Base-by-base conservation (phyloP, 1,284 basidiomycete genomes). In the Leccinum subrobustum region DNA sequence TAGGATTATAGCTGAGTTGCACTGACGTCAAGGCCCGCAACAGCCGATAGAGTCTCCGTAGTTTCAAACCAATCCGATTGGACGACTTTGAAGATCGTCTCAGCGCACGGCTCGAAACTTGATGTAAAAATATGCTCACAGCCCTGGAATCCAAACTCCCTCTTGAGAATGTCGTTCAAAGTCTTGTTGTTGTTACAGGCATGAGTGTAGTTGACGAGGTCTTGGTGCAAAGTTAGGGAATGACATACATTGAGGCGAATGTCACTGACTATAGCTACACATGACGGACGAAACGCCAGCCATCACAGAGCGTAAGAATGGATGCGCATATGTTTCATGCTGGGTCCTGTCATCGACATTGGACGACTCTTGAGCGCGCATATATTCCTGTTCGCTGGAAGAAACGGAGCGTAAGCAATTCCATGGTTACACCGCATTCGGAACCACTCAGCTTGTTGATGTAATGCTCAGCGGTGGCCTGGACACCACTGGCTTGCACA, bases 211-310 rank as follows among this genome's bases (percentile, higher is more conserved):
- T 87, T 87, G 69, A 83, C 60, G 54, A 72, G 64, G 47, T 70
- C 67, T 74, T 42, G 47, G 18, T 5, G 4, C 27, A 18, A 20
- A 6, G 54, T 72, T 54, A 71, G 57, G 44, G 9, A 1, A 3
- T 7, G 18, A 7, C 31, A 3, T 2, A 33, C 7, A 33, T n/a
- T 6, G 6, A 14, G 1, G 16, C 16, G 20, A 48, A 53, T 20
- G 33, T 6, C 0, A 80, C 66, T 76, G 70, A 73, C 86, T 87
- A 71, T 91, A 92, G 11, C 85, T 83, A 67, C 88, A 91, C 90
- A 92, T 92, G 56, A 92, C 78, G 0, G 85, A 75, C 1, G 85
- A 80, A 4, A 90, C 88, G 35, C 83, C 84, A 3, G 89, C 88
- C 78, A 68, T 76, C 3, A 64, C 64, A 1, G 65, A 57, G 35